phyloP scores from a whole-genome alignment of 768 basidiomycete genomes.

The Lactifluus volemus region DNA sequence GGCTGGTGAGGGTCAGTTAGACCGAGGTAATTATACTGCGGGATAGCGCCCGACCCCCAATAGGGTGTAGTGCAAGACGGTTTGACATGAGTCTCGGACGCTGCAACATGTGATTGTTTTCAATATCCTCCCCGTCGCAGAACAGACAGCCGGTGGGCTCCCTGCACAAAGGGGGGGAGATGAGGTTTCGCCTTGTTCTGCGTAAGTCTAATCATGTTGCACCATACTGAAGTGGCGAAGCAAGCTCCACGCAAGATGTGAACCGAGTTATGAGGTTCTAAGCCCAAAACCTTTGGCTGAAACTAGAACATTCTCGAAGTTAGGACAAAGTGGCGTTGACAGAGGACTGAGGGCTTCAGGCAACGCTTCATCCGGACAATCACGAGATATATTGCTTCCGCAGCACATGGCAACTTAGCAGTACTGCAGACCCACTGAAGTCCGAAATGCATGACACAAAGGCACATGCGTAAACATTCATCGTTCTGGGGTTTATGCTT shows the following conservation, averaged over 20 bases:
- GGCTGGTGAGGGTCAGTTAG: background rate
- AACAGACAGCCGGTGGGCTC: background rate
- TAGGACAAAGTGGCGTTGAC: background rate
- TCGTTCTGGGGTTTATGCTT: no score
- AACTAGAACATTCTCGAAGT: no score
- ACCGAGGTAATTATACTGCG: conserved; percentile 1
- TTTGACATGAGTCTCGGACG: background rate
- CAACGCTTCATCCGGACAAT: no score
- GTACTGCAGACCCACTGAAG: background rate
- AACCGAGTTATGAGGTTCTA: background rate
- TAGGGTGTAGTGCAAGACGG: background rate
- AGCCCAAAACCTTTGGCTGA: background rate
- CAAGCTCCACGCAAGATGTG: background rate
- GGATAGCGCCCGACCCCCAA: background rate
- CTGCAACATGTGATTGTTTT: conserved; percentile 6
- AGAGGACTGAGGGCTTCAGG: no score
- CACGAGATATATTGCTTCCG: no score
- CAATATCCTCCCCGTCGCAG: background rate
- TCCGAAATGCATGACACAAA: no score
- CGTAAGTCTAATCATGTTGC: background rate
- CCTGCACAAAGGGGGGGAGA: background rate
- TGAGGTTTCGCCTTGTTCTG: background rate
- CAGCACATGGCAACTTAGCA: background rate
- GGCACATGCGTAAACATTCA: no score
- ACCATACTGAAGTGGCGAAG: no score